These are phyloP conservation scores for Pancytospora philotis DNA, from an alignment of 371 early-diverging fungal species.

Conservation along the genomic window DNA sequence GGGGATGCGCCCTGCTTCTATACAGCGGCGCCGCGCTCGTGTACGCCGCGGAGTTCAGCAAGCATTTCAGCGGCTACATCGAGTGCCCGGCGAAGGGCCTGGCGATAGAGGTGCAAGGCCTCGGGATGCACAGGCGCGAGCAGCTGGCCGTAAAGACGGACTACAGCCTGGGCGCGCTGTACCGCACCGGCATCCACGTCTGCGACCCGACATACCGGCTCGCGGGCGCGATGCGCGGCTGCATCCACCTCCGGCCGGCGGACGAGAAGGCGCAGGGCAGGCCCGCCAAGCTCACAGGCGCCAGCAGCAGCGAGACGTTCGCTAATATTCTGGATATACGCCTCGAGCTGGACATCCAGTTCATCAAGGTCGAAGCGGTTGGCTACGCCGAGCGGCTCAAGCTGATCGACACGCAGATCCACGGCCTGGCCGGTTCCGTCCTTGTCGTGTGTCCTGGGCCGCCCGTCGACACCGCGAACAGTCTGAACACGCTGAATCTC, in stretches of 20 bases:
- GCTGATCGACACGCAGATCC: not conserved
- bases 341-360: constrained; percentile 4
- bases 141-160: not conserved
- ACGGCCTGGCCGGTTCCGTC: not conserved
- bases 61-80: not conserved
- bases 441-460: constrained; percentile 15
- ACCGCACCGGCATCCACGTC: constrained; percentile 26
- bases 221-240: constrained; percentile 1
- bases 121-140: not conserved
- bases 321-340: not conserved
- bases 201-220: constrained; percentile 12
- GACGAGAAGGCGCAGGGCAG: not conserved
- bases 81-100: not conserved
- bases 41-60: constrained; percentile 1
- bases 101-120: not conserved
- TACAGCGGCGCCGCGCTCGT: not conserved
- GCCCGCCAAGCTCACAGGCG: not conserved
- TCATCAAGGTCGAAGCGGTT: not conserved
- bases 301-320: not conserved
- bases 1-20: not conserved
- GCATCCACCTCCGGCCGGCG: constrained; percentile 13
- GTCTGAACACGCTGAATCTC: constrained; percentile 19
- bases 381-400: constrained; percentile 3
- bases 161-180: constrained; percentile 7
- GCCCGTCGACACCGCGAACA: constrained; percentile 12